Evolutionary conservation across 495 filamentous ascomycete genomes (phyloP).

Genomic region (Jackrogersella multiformis): DNA sequence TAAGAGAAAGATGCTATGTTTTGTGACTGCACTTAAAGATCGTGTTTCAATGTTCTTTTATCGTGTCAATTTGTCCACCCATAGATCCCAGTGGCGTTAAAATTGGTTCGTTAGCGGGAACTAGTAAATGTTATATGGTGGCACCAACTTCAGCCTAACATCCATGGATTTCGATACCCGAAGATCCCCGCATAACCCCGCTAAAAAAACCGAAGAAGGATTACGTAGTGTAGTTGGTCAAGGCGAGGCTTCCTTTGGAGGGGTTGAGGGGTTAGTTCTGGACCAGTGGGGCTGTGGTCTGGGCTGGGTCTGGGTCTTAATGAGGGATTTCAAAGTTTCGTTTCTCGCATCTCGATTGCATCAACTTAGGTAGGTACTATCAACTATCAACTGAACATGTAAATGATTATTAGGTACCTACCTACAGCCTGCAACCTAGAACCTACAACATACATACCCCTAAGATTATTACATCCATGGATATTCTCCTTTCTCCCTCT

Average conservation of each 20-base stretch:
- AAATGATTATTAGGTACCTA: too few species aligned
- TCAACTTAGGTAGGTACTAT: constrained; percentile 10
- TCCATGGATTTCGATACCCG: constrained; percentile 29
- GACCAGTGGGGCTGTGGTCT: constrained; percentile 24
- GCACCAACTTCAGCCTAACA: constrained; percentile 30
- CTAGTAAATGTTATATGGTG: constrained; percentile 1
- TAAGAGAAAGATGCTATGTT: too few species aligned
- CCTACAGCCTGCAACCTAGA: too few species aligned
- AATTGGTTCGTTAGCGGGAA: constrained; percentile 16
- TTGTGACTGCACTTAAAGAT: too few species aligned
- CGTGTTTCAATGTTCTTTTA: too few species aligned
- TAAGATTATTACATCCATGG: too few species aligned
- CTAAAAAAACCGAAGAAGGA: constrained; percentile 12
- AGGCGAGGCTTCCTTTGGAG: constrained; percentile 26
- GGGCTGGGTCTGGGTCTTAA: too few species aligned
- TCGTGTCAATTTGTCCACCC: too few species aligned
- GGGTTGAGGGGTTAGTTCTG: constrained; percentile 15
- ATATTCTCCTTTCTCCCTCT: background rate
- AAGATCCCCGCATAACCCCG: constrained; percentile 32
- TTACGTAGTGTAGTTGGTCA: constrained; percentile 42
- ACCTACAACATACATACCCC: too few species aligned
- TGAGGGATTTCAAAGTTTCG: constrained; percentile 41
- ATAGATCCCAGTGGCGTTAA: background rate
- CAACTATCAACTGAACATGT: constrained; percentile 21
- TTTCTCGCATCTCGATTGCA: constrained; percentile 36